A percentile compares a stretch with the other conserved stretches of the same genome.
phyloP scores from a whole-genome alignment of 345 rosid genomes.

The Aquilaria sinensis region DNA sequence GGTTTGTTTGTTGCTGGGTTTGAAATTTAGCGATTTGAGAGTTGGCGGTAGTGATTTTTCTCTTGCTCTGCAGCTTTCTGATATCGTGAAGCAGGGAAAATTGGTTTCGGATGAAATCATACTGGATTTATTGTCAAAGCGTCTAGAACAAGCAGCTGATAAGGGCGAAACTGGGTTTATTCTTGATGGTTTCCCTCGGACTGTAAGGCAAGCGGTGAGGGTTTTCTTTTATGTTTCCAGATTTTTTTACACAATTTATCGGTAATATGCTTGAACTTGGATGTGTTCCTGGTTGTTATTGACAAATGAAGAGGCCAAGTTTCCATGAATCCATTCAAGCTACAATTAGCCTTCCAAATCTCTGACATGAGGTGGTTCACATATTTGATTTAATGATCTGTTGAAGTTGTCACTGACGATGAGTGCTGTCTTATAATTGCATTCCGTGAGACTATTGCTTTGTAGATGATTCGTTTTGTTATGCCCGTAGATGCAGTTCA shows the following conservation, averaged over 20 bases:
- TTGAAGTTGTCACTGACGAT: no score
- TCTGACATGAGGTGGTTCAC: no score
- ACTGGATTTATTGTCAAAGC: conserved; percentile 68
- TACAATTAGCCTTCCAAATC: no score
- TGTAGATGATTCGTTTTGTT: no score
- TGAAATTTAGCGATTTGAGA: background rate
- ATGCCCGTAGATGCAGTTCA: no score
- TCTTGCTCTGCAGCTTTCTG: conserved; percentile 53
- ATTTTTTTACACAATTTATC: background rate
- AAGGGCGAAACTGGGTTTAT: conserved; percentile 92
- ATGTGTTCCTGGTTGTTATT: background rate
- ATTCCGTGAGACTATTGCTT: no score
- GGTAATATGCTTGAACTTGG: background rate
- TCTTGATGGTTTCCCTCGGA: conserved; percentile 97
- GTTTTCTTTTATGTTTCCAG: conserved; percentile 4
- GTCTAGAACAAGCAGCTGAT: conserved; percentile 62
- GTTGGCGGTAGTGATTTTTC: background rate
- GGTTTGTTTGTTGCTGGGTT: background rate
- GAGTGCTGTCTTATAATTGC: no score
- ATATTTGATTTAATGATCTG: no score
- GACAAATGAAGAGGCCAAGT: background rate
- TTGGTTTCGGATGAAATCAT: conserved; percentile 89
- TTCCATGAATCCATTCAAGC: no score
- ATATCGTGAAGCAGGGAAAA: conserved; percentile 77
- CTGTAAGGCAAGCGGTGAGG: conserved; percentile 90